Base-by-base conservation (phyloP, 257 asterid genomes). In the Plantago elongata region DNA sequence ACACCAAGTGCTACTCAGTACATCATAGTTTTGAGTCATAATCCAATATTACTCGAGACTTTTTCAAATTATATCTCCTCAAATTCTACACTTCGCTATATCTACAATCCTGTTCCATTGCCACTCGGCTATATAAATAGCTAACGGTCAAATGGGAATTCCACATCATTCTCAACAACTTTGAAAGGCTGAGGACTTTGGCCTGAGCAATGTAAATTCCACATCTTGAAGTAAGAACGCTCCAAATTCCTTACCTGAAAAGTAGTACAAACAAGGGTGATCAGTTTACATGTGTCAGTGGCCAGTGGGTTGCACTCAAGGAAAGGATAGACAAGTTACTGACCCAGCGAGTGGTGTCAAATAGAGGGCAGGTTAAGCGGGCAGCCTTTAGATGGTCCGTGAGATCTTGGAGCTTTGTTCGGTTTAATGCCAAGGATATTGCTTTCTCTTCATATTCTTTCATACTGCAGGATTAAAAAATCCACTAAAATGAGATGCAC, bases 401-500 rank as follows among this genome's bases (percentile, higher is more conserved):
- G 60, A 93, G 99, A 72, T 83, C 94, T 69, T 82, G 84, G 61
- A 93, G 96, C 84, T 87, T 87, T 18, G 79, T 27, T n/a, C 75
- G 89, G 67, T 93, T 78, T 55, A 87, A 77, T 14, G 96, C 99
- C 74, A 93, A 66, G 12, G 85, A 70, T 27, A 93, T 95, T 4
- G 99, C 99, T 71, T 63, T 89, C 77, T 93, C 99, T 73, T 93
- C 99, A 17, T 93, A 93, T 74, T 93, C 99, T 70, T 83, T 74
- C 97, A 93, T 84, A 67, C 99, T 93, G 69, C 69, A 67, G 34
- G 44, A 27, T 10, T 5, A 69, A 15, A 30, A 57, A 44, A 42
- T 40, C 13, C 29, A 50, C 45, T 11, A 16, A 61, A 9, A 51
- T 73, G 42, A 76, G 69, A 37, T 22, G 27, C 54, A 63, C 5